Evolutionary conservation across 768 basidiomycete species (phyloP), one percentile per base, ranked within the genome.

Genomic region (Collybiopsis confluens): DNA sequence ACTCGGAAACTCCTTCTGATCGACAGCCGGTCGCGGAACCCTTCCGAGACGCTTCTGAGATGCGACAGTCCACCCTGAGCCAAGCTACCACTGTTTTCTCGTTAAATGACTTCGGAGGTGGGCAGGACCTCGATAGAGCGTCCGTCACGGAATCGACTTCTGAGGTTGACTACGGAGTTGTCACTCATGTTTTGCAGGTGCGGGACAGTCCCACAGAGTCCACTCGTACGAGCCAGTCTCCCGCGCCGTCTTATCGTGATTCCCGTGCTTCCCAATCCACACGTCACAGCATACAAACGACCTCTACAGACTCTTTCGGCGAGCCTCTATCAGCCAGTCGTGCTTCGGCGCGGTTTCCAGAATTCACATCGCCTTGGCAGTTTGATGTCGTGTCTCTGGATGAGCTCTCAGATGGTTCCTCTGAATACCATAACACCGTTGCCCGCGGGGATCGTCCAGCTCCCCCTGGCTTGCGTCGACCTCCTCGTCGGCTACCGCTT

Each of bases 341-440:
- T 26, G 59, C 58, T n/a, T 62, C 66, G 18, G 73, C 70, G n/a
- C 66, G 67, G 3, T 77, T 76, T 63, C 68, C 65, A 27, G 64
- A 61, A 28, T 68, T 68, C 7, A 70, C 72, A 27, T 71, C 77
- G 1, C 79, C 74, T 26, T 88, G 77, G 81, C 75, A 72, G 56
- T 81, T 88, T 45, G 86, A 90, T 55, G 78, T 90, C 43, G 85
- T 85, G 20, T 86, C 88, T 5, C 81, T 90, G 44, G 88, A 91
- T 61, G 90, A 90, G 37, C 69, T 90, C n/a, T 90, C 89, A 1
- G 89, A 90, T 63, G 78, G 81, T 1, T 88, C 86, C 13, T 88
- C 87, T 1, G 77, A 82, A 37, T 65, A 71, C 27, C 47, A 9
- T 33, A 72, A 75, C n/a, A 9, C 10, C 26, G 11, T 26, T 20